Base-by-base conservation (phyloP, 257 asterid genomes). In the Verbascum thapsus region DNA sequence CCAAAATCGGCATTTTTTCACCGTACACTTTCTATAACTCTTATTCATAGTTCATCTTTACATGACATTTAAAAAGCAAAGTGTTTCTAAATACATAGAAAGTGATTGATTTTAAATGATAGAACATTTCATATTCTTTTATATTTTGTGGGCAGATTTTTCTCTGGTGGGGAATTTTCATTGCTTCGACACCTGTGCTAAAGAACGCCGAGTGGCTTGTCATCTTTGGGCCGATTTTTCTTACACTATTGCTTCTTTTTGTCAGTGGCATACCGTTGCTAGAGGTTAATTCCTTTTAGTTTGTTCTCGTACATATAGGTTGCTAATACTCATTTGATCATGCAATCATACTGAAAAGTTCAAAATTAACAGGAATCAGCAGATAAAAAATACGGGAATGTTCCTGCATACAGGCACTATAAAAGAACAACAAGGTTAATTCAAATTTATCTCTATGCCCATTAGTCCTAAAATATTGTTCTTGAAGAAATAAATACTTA, bases 131-230 rank as follows among this genome's bases (percentile, higher is more conserved):
- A 26, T 58, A 61, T 5, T 60, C 23, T 57, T 53, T 11, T 41
- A 40, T 68, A 15, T 67, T 47, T 53, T 53, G 15, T 44, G 11
- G 58, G 58, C 87, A 94, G 97, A 90, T 94, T 58, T 71, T 94
- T 38, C 95, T 94, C 38, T 94, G 99, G 96, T 90, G 97, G 97
- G 99, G 97, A 74, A 71, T 94, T 48, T 94, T 90, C 47, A 87
- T 87, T 67, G 95, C 96, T 71, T 85, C 99, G 37, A 81, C 96
- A 20, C 97, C 99, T 18, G 92, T 84, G 10, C 57, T 94, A 30
- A 67, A 75, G 64, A 88, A 83, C 6, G 83, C 84, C 20, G 96
- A 94, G 64, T 87, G 96, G 96, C 95, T 90, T 5, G 99, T 90
- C 61, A 69, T 87, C 74, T 59, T 85, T 30, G 97, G 96, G 62